Base-by-base conservation (phyloP, 306 rosid species). In the Prunus kanzakura region DNA sequence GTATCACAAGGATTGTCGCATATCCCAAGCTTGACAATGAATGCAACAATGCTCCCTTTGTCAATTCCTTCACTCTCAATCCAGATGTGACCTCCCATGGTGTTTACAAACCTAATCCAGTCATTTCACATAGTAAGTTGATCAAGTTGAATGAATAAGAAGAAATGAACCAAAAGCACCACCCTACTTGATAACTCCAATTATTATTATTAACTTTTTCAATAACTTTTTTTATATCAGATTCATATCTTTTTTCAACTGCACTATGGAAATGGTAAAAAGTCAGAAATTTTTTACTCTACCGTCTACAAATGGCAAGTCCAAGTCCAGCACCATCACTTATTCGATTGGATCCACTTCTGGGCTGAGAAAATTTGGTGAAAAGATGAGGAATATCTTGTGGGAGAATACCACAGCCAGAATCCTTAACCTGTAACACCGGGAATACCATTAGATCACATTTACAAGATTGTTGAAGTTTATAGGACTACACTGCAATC, bases 51-150 rank as follows among this genome's bases (percentile, higher is more conserved):
- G 79, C 85, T 84, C 73, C 99, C 99, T 82, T 84, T 96, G 46
- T 87, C 91, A 22, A 62, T 78, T 45, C 99, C 99, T 74, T 91
- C 96, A 6, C 99, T 95, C 79, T 92, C 97, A 6, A 92, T 86
- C 97, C 99, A 92, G 50, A 95, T 83, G 79, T 88, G 91, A 62
- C 99, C 97, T 72, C 93, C 99, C 99, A 95, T 95, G 72, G 91
- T 93, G 83, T 88, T 92, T 69, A 89, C 90, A 81, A 95, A 95
- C 88, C 99, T 95, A 85, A 83, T 71, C 69, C 78, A 81, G 76
- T 74, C 80, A 56, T 35, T 61, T 8, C 13, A 32, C 32, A 72
- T 5, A 12, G 12, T 29, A 13, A 81, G 84, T 79, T 75, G 71
- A 70, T 7, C 4, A 45, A 71, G 47, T 55, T 51, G 23, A 18